phyloP scores from a whole-genome alignment of 208 protist species.

The Wallacemonas rigidus region DNA sequence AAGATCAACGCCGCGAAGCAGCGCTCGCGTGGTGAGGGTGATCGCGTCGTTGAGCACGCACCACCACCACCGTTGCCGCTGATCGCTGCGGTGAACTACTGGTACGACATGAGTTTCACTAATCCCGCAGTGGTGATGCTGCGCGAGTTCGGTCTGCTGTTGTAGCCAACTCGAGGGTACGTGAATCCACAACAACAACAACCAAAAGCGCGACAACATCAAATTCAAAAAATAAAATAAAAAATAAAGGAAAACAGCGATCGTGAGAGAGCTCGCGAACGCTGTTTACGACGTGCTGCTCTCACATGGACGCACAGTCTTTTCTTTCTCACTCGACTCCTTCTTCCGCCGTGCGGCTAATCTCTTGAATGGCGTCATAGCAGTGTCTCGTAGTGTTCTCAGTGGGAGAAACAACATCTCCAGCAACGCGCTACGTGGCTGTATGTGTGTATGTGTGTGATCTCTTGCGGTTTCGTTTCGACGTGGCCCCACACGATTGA shows the following conservation, averaged over 20 bases:
- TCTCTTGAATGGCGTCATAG: too few species aligned
- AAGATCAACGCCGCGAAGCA: not conserved
- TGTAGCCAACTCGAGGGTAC: slow-evolving; percentile 26
- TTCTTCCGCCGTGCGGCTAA: too few species aligned
- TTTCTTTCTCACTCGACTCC: too few species aligned
- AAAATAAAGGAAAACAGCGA: not conserved
- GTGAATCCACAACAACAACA: not conserved
- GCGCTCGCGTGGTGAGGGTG: not conserved
- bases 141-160: slow-evolving; percentile 78
- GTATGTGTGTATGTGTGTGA: too few species aligned
- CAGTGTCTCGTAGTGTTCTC: too few species aligned
- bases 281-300: too few species aligned
- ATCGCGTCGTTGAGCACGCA: not conserved
- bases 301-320: too few species aligned
- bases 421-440: too few species aligned
- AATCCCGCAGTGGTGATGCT: slow-evolving; percentile 84
- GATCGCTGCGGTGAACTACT: slow-evolving; percentile 93
- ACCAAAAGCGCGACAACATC: not conserved
- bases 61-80: slow-evolving; percentile 50
- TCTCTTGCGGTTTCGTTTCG: too few species aligned
- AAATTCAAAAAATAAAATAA: not conserved
- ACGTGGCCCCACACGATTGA: too few species aligned
- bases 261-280: too few species aligned
- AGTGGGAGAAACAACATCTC: too few species aligned
- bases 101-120: slow-evolving; percentile 91